phyloP scores from a whole-genome alignment of 108 stramenopile genomes.

The Aurantiochytrium sp. region DNA sequence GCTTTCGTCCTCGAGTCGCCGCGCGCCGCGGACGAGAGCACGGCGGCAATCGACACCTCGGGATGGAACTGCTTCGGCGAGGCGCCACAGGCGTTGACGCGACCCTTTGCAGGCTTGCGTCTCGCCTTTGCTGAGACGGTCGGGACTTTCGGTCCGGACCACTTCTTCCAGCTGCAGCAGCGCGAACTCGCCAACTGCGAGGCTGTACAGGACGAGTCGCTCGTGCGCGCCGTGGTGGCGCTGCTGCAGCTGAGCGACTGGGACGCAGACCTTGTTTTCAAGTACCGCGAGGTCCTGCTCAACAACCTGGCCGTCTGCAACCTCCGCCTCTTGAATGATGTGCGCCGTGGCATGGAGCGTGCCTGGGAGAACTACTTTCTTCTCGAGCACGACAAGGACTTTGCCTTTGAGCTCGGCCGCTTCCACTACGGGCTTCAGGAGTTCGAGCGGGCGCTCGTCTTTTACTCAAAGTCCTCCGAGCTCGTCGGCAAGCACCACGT shows the following conservation, averaged over 20 bases:
- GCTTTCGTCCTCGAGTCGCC: conserved; percentile 35
- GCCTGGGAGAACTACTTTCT: conserved; percentile 65
- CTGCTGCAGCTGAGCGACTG: conserved; percentile 54
- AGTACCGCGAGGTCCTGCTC: conserved; percentile 62
- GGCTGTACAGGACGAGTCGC: background rate
- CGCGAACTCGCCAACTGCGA: background rate
- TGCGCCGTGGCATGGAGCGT: conserved; percentile 56
- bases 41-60: background rate
- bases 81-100: conserved; percentile 26
- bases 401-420: conserved; percentile 56
- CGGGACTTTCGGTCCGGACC: conserved; percentile 64
- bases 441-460: conserved; percentile 55
- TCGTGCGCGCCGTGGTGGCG: background rate
- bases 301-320: conserved; percentile 48
- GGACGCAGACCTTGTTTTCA: conserved; percentile 70
- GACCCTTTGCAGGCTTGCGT: conserved; percentile 45
- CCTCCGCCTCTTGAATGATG: conserved; percentile 54
- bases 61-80: conserved; percentile 8
- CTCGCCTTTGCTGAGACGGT: conserved; percentile 55
- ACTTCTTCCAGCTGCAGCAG: conserved; percentile 69
- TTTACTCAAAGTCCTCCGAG: conserved; percentile 48
- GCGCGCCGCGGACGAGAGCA: background rate
- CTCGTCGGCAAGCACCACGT: conserved; percentile 68
- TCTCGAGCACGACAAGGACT: conserved; percentile 66
- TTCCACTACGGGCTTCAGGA: conserved; percentile 65